phyloP scores from a whole-genome alignment of 768 basidiomycete species.

The Zangia roseola region DNA sequence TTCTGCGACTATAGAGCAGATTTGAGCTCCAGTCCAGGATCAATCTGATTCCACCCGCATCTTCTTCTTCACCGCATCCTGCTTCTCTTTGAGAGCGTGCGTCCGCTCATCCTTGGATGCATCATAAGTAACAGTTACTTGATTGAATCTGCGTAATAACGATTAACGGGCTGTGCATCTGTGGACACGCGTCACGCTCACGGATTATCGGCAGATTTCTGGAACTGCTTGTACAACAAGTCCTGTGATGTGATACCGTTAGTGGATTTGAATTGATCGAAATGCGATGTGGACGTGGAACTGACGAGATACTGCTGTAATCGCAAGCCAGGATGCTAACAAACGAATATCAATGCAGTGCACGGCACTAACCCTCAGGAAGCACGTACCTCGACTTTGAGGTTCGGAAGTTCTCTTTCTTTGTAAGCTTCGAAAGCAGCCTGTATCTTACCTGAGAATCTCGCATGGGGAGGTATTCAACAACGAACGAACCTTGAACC shows the following conservation, averaged over 20 bases:
- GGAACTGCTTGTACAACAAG: constrained; percentile 89
- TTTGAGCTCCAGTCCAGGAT: neutral
- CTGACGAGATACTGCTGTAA: constrained; percentile 84
- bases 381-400: constrained; percentile 65
- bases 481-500: constrained; percentile 67
- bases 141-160: constrained; percentile 67
- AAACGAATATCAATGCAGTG: constrained; percentile 11
- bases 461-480: neutral
- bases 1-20: constrained; percentile 1
- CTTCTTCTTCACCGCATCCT: constrained; percentile 62
- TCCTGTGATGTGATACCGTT: constrained; percentile 47
- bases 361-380: neutral
- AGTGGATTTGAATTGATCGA: neutral
- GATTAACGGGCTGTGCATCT: constrained; percentile 7
- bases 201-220: constrained; percentile 96
- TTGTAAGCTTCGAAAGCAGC: constrained; percentile 90
- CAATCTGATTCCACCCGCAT: constrained; percentile 41
- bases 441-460: constrained; percentile 34
- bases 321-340: constrained; percentile 83
- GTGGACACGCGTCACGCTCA: constrained; percentile 36
- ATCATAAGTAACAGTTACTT: constrained; percentile 74
- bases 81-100: constrained; percentile 67
- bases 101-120: constrained; percentile 86
- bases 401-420: constrained; percentile 80
- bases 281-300: constrained; percentile 2